Conservation (phyloP, 2,329 filamentous ascomycete species). For the Botryotinia calthae region DNA sequence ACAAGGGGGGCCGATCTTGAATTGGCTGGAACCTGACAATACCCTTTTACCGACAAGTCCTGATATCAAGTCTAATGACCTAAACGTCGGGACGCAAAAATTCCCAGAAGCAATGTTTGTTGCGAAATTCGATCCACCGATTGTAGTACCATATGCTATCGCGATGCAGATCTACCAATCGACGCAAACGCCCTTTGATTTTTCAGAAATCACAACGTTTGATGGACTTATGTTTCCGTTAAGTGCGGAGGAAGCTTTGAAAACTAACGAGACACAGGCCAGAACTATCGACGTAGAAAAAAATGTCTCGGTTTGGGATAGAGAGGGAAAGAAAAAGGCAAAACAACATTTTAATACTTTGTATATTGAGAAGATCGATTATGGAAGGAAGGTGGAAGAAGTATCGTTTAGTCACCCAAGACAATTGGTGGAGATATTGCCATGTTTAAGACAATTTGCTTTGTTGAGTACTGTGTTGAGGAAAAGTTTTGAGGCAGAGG, state of each 20-base stretch:
- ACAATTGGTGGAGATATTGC: constrained; percentile 72
- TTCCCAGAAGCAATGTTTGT: constrained; percentile 72
- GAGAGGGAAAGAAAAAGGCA: constrained; percentile 30
- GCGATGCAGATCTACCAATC: constrained; percentile 61
- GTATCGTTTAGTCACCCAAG: constrained; percentile 76
- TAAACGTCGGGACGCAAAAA: constrained; percentile 55
- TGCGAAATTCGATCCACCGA: constrained; percentile 69
- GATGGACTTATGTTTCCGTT: constrained; percentile 53
- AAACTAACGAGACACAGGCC: constrained; percentile 51
- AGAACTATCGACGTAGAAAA: constrained; percentile 53
- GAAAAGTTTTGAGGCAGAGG: constrained; percentile 50
- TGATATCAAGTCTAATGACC: constrained; percentile 48
- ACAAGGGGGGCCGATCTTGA: constrained; percentile 46
- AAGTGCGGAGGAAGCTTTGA: constrained; percentile 45
- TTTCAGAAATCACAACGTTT: constrained; percentile 46
- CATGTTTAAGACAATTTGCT: constrained; percentile 71
- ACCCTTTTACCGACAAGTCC: constrained; percentile 52
- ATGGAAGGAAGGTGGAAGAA: constrained; percentile 62
- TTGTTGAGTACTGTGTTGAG: constrained; percentile 64
- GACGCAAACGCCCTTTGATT: constrained; percentile 58
- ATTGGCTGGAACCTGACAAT: constrained; percentile 72
- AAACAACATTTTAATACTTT: constrained; percentile 57
- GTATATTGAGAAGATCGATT: constrained; percentile 70
- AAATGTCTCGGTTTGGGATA: constrained; percentile 44
- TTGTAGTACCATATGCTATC: constrained; percentile 64